Conservation (phyloP, 495 filamentous ascomycete species). For the Penicillium dipodomyicola region DNA sequence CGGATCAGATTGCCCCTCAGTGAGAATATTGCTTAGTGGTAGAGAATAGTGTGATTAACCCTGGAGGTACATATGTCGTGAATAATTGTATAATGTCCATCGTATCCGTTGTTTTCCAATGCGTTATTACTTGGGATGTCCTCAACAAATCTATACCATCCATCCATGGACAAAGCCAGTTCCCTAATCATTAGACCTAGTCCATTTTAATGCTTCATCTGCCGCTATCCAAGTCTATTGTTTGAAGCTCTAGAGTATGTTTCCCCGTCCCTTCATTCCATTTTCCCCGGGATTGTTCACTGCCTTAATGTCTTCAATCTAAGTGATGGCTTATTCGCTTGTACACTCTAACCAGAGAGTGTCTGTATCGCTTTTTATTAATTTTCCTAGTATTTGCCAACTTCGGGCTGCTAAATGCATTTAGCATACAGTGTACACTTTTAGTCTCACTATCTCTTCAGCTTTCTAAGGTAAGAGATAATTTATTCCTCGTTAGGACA, state of each 20-base stretch:
- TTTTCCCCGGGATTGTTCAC: background rate
- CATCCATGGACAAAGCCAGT: no score
- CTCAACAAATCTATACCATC: no score
- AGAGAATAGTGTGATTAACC: background rate
- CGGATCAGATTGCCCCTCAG: slow-evolving; percentile 16
- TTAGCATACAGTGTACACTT: background rate
- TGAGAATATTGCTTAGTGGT: background rate
- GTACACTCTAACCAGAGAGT: background rate
- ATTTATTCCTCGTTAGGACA: background rate
- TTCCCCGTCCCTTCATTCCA: background rate
- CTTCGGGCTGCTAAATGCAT: background rate
- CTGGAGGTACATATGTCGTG: background rate
- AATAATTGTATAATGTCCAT: background rate
- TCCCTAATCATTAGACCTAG: background rate
- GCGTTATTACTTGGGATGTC: no score
- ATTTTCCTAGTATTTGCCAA: background rate
- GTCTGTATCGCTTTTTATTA: background rate
- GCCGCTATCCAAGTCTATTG: background rate
- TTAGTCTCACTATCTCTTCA: background rate
- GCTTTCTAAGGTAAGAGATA: background rate
- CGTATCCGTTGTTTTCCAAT: background rate
- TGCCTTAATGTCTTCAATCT: background rate
- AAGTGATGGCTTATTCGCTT: background rate
- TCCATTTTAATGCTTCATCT: background rate
- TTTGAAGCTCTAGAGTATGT: background rate